A percentile compares a stretch with the other conserved stretches of the same genome.
phyloP scores from a whole-genome alignment of 305 asterid species.

The Fraxinus latifolia region DNA sequence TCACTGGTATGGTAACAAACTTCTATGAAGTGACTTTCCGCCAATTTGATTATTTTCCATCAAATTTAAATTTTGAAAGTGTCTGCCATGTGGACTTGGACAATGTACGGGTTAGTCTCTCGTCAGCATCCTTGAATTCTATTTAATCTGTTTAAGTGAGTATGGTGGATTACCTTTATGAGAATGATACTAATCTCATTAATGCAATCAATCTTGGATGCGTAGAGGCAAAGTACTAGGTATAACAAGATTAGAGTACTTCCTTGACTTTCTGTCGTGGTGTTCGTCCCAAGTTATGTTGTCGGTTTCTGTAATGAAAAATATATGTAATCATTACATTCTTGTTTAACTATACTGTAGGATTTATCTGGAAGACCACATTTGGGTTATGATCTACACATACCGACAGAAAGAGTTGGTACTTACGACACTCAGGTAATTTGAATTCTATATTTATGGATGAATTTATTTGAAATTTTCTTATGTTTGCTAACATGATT shows the following conservation, averaged over 20 bases:
- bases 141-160: not conserved
- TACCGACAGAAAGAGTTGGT: constrained; percentile 92
- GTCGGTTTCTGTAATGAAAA: not conserved
- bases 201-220: not conserved
- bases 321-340: not conserved
- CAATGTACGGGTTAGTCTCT: not conserved
- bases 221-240: not conserved
- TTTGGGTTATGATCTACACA: constrained; percentile 64
- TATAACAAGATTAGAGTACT: not conserved
- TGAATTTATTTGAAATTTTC: constrained; percentile 8
- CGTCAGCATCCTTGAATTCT: not conserved
- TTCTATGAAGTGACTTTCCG: not conserved
- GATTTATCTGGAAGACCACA: constrained; percentile 95
- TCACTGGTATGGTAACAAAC: constrained; percentile 54
- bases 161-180: not conserved
- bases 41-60: constrained; percentile 3
- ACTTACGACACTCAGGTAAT: constrained; percentile 83
- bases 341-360: constrained; percentile 32
- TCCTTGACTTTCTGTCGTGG: not conserved
- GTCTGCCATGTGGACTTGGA: not conserved
- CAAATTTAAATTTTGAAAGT: not conserved
- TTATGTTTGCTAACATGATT: not conserved
- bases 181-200: not conserved
- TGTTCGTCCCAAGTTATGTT: not conserved
- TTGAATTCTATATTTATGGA: not conserved